These are phyloP conservation scores for Pseudoscleropodium purum DNA, from an alignment of 225 moss, liverwort and hornwort genomes.

Conservation along the genomic window DNA sequence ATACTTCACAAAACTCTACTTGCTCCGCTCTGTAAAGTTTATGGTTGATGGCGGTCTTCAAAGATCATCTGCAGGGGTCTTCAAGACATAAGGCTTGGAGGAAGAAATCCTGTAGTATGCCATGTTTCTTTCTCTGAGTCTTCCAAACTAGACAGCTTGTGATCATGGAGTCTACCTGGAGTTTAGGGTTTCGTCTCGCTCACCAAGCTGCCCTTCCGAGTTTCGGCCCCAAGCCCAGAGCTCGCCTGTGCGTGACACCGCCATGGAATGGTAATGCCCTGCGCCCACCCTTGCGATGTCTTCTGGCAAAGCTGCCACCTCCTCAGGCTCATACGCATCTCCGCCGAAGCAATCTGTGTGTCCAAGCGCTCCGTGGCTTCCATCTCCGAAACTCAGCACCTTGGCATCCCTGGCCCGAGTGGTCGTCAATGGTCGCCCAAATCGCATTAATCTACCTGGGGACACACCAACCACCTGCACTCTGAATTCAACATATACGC, in stretches of 20 bases:
- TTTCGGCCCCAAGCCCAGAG: constrained; percentile 98
- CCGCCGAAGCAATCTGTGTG: constrained; percentile 21
- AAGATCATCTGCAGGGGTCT: background rate
- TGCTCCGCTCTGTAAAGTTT: background rate
- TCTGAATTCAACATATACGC: background rate
- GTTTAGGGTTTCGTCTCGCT: constrained; percentile 9
- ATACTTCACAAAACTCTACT: background rate
- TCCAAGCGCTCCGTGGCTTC: constrained; percentile 77
- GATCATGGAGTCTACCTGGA: constrained; percentile 12
- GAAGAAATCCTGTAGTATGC: background rate
- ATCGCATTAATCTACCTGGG: background rate
- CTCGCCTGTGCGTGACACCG: constrained; percentile 57
- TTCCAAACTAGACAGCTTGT: background rate
- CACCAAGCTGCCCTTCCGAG: constrained; percentile 72
- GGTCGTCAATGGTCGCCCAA: constrained; percentile 1
- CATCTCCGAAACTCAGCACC: constrained; percentile 82
- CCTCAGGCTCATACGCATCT: constrained; percentile 44
- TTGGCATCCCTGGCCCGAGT: constrained; percentile 11
- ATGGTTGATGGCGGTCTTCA: background rate
- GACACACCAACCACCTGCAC: background rate
- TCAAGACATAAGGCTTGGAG: background rate
- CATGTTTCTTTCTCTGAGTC: background rate
- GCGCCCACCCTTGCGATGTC: constrained; percentile 52
- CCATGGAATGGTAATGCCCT: constrained; percentile 90
- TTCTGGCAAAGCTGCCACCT: constrained; percentile 45